Evolutionary conservation across 306 rosid species (phyloP).

Genomic region (Vigna mungo): DNA sequence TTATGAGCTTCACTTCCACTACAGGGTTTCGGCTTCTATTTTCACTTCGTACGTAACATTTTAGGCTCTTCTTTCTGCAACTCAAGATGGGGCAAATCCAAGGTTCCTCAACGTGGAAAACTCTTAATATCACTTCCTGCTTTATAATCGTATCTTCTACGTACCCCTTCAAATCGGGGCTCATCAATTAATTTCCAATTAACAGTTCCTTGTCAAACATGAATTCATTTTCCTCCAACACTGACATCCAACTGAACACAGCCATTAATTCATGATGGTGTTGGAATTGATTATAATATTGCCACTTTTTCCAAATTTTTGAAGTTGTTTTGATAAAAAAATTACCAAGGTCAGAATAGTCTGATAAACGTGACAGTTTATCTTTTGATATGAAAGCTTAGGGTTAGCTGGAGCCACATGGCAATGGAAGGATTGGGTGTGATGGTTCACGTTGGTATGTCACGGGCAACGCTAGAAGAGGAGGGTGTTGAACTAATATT

Average conservation of each 20-base stretch:
- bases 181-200: neutral
- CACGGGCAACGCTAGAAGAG: neutral
- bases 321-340: too few relatives aligned
- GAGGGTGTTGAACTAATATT: neutral
- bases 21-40: slow-evolving; percentile 22
- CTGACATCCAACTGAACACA: neutral
- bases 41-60: slow-evolving; percentile 34
- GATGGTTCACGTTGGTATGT: slow-evolving; percentile 41
- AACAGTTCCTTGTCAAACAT: slow-evolving; percentile 29
- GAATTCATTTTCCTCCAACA: neutral
- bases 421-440: slow-evolving; percentile 11
- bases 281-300: neutral
- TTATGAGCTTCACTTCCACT: slow-evolving; percentile 37
- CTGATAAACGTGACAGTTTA: neutral
- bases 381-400: neutral
- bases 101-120: slow-evolving; percentile 28
- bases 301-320: too few relatives aligned
- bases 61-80: slow-evolving; percentile 30
- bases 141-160: neutral
- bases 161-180: neutral
- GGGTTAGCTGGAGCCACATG: slow-evolving; percentile 30
- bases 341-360: neutral
- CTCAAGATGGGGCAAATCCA: slow-evolving; percentile 19
- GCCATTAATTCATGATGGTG: neutral
- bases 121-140: slow-evolving; percentile 9